phyloP scores from a whole-genome alignment of 2,329 filamentous ascomycete genomes.

The Achaetomium macrosporum region DNA sequence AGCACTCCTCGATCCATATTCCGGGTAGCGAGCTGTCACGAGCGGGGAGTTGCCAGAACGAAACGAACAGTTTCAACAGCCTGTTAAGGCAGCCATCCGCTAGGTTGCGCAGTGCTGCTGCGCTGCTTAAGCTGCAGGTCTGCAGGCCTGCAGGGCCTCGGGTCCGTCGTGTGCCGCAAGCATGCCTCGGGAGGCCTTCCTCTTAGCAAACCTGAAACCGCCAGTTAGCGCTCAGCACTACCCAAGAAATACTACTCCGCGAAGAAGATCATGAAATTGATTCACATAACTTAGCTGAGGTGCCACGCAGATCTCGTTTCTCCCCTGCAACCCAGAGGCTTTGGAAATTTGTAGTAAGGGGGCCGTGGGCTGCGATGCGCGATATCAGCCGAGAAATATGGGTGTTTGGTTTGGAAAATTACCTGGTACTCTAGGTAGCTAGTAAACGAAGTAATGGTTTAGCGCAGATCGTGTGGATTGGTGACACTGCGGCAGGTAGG shows the following conservation, averaged over 20 bases:
- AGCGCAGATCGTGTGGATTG: conserved; percentile 9
- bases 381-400: neutral
- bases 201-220: neutral
- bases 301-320: neutral
- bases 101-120: neutral
- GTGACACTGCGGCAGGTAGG: conserved; percentile 7
- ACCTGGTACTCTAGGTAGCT: neutral
- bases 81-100: neutral
- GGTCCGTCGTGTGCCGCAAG: neutral
- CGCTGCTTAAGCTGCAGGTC: conserved; percentile 1
- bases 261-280: neutral
- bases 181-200: neutral
- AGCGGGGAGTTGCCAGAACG: neutral
- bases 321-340: neutral
- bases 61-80: neutral
- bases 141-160: conserved; percentile 3
- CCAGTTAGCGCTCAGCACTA: conserved; percentile 6
- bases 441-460: conserved; percentile 5
- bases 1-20: neutral
- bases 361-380: neutral
- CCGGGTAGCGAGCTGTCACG: neutral
- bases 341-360: neutral
- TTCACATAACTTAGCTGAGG: neutral
- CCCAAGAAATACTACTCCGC: neutral
- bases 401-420: neutral